Base-by-base conservation (phyloP, 2,329 filamentous ascomycete genomes). In the Claviceps maximensis region DNA sequence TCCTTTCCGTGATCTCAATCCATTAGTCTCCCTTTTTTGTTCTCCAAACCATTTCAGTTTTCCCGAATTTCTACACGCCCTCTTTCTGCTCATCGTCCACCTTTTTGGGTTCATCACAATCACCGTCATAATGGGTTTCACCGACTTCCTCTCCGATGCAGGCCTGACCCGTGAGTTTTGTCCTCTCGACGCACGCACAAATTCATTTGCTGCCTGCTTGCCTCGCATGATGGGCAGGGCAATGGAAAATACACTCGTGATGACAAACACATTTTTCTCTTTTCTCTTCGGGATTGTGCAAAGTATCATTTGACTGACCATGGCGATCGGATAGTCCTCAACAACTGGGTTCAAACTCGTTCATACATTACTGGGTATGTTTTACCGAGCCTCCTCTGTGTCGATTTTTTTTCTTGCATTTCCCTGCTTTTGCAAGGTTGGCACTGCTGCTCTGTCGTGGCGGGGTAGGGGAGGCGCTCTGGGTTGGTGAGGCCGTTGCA, bases 341-440 rank as follows among this genome's bases (percentile, higher is more conserved):
- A 87, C 75, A 77, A 72, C 73, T 86, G 80, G 80, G 73, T 84
- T 64, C 75, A 75, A 67, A 86, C 82, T 64, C 80, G 83, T 66
- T 86, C 82, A 72, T 90, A 90, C 75, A 82, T 90, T 65, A 74
- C 83, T 73, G 86, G 86, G 86, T 89, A 83, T 69, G 86, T 53
- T 29, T 33, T 12, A 23, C n/a, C 5, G 3, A 12, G 5, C 9
- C 23, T 42, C 12, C 3, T 23, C 19, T n/a, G 25, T 23, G 19
- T 42, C 21, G 23, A 45, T 46, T 36, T 42, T 36, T 46, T 42
- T 19, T 13, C n/a, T 10, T 29, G n/a, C n/a, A n/a, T 42, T 36
- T 29, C 23, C 10, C 15, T 21, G n/a, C 7, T 13, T 21, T 19
- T 15, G 21, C 47, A 27, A 40, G 17, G 41, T 40, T 29, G 6